Base-by-base conservation (phyloP, 305 asterid species). In the Fraxinus sp. region DNA sequence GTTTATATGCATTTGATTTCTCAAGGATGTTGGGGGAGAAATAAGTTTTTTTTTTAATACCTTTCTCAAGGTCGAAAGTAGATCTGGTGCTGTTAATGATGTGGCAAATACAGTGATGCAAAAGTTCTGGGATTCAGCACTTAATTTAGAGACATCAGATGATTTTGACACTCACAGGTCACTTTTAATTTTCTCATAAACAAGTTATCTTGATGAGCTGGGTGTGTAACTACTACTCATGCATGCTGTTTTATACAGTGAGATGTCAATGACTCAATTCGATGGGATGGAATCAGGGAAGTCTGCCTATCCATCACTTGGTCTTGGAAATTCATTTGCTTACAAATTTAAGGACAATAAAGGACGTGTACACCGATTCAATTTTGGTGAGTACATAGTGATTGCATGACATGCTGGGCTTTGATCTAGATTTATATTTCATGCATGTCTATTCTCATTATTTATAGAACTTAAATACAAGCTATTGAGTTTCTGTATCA, bases 121-220 rank as follows among this genome's bases (percentile, higher is more conserved):
- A 89, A 96, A 94, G 88, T 96, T 96, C 88, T 96, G 98, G 99
- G 99, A 94, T 89, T 94, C 98, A 22, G 98, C 99, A 26, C 90
- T 96, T 52, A 91, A 91, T 90, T 79, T 92, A 86, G 99, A 96
- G 83, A 88, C 97, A 33, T 86, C 95, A 62, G 99, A 96, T 83
- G 98, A 96, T 86, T 94, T 68, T 85, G 99, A 96, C 75, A 86
- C 94, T 1, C 93, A 87, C 35, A 96, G 99, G 99, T 96, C 75
- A 20, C 71, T 86, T 81, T 24, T 8, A 57, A 64, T 77, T 86
- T 10, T 57, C 77, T 78, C 30, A 41, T 68, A 4, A 74, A 41
- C 59, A 2, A 74, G 62, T 81, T 80, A 75, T 55, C 52, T 33
- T 83, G 78, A 57, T 22, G 75, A 30, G 39, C 43, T 57, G 52